A percentile compares a stretch with the other conserved stretches of the same genome.
Evolutionary conservation across 2,329 filamentous ascomycete species (phyloP).

Genomic region (Hymenoscyphus salicellus): DNA sequence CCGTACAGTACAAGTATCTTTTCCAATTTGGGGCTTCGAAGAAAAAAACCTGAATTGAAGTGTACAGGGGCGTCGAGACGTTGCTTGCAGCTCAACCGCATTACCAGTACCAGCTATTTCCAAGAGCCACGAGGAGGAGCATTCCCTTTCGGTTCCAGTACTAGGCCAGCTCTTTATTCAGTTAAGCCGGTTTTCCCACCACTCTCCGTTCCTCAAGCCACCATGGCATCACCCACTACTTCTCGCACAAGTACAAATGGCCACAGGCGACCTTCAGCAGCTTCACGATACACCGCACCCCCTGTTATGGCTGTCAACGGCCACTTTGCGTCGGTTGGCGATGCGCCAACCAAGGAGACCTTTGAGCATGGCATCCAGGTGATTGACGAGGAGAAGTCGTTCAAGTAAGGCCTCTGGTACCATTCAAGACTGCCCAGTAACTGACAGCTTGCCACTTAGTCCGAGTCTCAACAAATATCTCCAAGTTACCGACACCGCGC

Average conservation of each 20-base stretch:
- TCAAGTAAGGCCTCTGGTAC: slow-evolving; percentile 66
- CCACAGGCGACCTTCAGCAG: slow-evolving; percentile 29
- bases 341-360: slow-evolving; percentile 58
- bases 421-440: slow-evolving; percentile 4
- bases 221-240: slow-evolving; percentile 30
- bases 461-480: slow-evolving; percentile 79
- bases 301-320: slow-evolving; percentile 62
- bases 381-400: slow-evolving; percentile 92
- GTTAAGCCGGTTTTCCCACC: slow-evolving; percentile 5
- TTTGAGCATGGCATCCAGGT: slow-evolving; percentile 97
- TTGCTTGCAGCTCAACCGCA: neutral
- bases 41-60: no score
- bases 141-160: neutral
- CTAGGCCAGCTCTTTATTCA: neutral
- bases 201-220: slow-evolving; percentile 9
- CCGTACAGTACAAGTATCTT: neutral
- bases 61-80: neutral
- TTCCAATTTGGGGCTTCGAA: neutral
- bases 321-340: slow-evolving; percentile 73
- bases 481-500: slow-evolving; percentile 71
- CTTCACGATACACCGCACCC: slow-evolving; percentile 35
- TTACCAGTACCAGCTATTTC: neutral
- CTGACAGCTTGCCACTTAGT: slow-evolving; percentile 46
- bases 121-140: neutral
- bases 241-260: slow-evolving; percentile 19